Evolutionary conservation across 2,329 filamentous ascomycete species (phyloP), one percentile per base, ranked within the genome.

Genomic region (Phialophora tarda): DNA sequence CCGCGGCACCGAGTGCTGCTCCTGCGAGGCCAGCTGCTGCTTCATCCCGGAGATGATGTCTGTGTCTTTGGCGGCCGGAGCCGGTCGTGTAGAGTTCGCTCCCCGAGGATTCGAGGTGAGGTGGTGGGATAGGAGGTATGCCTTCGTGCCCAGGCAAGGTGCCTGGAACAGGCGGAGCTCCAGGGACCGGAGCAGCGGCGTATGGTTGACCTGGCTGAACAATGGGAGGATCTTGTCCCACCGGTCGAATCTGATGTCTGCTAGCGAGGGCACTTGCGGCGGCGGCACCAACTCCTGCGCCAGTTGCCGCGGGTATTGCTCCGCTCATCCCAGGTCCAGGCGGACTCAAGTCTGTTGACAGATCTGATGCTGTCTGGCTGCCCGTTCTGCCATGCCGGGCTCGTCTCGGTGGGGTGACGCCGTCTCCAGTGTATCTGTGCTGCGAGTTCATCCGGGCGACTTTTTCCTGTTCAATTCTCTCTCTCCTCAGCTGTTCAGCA

Each of bases 341-440:
- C 28, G 62, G 66, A 7, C 66, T 66, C 14, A 71, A 47, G 2
- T 63, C 54, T 41, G 62, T 72, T 8, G 71, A 72, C 5, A 72
- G 41, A 50, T 73, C 71, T 26, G 71, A 71, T 17, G 71, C 71
- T 10, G 69, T 68, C 55, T 73, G 71, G 50, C 71, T 73, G 26
- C 69, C 69, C 34, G 66, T 38, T n/a, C 69, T 64, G 26, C 66
- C 55, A 24, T 69, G 70, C 5, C 73, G 69, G 30, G 53, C 47
- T 34, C 67, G 60, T 47, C 73, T 69, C 2, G 71, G 72, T 11
- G 71, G 70, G 30, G 81, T 80, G 66, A 84, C 82, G 28, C 89
- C 89, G 74, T 93, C 91, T 30, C 87, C 90, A 2, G 90, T 92
- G 68, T 86, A 92, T 71, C 88, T 86, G n/a, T 84, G 82, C 34